Evolutionary conservation across 2,329 filamentous ascomycete genomes (phyloP), one percentile per base, ranked within the genome.

Genomic region (Pseudonectria buxi): DNA sequence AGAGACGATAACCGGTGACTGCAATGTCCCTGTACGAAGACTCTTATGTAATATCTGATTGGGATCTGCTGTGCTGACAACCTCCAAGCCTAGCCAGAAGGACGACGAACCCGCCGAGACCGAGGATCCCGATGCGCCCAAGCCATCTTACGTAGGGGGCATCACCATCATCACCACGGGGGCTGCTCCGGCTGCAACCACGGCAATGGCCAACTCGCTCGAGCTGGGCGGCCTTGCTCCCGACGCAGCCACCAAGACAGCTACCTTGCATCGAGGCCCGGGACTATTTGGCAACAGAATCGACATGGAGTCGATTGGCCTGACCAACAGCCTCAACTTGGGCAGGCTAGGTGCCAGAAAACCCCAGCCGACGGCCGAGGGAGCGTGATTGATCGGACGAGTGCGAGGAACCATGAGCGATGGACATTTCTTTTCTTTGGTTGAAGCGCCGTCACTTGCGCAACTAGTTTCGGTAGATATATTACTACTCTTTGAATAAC

Each of bases 271-370:
- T 24, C 41, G 41, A 11, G 52, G 49, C 3, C 39, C 50, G 7
- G 42, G 45, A 12, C 47, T 29, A 6, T 33, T 36, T 4, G 30
- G 39, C 12, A 24, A 15, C 16, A 42, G 50, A 1, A 59, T 69
- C 37, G 55, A 69, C 40, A 39, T 69, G 7, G 62, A 57, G 24
- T 63, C 62, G 7, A 37, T 70, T 39, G 58, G 53, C 6, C 53
- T 72, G 31, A 64, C 56, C 45, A 71, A 63, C 37, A 50, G 58
- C 30, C 50, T 72, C 28, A 57, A 65, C 32, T 52, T 73, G 10
- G 69, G 69, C 22, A 69, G 63, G 36, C 49, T 71, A 32, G 47
- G 30, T 3, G 42, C 41, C 25, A 39, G 50, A 15, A 39, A 41
- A 16, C 43, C 45, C 28, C 39, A 46, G 24, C 49, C 49, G 4